Evolutionary conservation across 495 filamentous ascomycete species (phyloP), one percentile per base, ranked within the genome.

Genomic region (Penicillium argentinense): DNA sequence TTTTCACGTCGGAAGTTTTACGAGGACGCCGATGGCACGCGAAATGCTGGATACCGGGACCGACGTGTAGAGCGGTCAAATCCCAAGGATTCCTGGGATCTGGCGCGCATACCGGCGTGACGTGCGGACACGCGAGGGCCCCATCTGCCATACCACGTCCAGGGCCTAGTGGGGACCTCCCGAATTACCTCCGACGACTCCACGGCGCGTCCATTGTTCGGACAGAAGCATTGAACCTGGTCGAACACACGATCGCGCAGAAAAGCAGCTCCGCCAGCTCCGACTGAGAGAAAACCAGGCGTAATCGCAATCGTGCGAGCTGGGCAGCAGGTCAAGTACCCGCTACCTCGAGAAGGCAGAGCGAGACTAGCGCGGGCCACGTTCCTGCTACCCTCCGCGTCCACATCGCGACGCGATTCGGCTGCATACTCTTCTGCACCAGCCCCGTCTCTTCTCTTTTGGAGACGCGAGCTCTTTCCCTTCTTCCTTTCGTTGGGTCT

Each of bases 331-430:
- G 17, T 16, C 28, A 51, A 47, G 56, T 58, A 49, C 11, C 29
- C 40, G 28, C 43, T 54, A 51, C 59, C 48, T 57, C 45, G 42
- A 40, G 24, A 41, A 42, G 27, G 59, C 36, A 53, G 42, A 46
- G 26, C 30, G 39, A 43, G 29, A 60, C 60, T 63, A 63, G 60
- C 57, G 60, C 47, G 60, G n/a, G 57, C 50, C 55, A 63, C 60
- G 60, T 57, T 61, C 57, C 50, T 55, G 47, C 54, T 49, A 51
- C 53, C 46, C 54, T 62, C 68, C 68, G 68, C 64, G 66, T 71
- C 66, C 52, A 63, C 68, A 69, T 61, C 65, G 66, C 66, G 68
- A 71, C 68, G 68, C 68, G 68, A 68, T 68, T 58, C 51, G 51
- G 41, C 41, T 55, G 36, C 59, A 59, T 56, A 42, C 49, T 48